These are phyloP conservation scores for Chalaropsis thielavioides DNA, from an alignment of 2,329 filamentous ascomycete species.

Conservation along the genomic window DNA sequence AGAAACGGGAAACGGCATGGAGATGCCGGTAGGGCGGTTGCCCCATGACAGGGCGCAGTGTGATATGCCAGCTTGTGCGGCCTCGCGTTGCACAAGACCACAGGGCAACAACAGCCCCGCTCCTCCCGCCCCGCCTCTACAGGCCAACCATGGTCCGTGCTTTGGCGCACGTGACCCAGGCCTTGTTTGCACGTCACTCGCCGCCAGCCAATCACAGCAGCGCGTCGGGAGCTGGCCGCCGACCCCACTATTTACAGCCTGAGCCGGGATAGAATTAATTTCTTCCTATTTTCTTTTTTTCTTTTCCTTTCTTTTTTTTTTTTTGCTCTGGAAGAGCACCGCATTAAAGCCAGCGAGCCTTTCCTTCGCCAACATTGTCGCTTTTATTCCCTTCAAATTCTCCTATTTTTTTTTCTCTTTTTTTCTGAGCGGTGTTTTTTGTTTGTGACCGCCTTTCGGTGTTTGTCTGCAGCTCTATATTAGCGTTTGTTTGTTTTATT, in stretches of 20 bases:
- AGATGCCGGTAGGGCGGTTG: no score
- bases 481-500: no score
- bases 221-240: background rate
- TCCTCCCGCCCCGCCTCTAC: background rate
- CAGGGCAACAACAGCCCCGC: no score
- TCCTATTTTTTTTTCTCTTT: no score
- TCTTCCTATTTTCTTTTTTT: background rate
- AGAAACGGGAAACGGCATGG: no score
- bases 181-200: background rate
- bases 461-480: no score
- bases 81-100: no score
- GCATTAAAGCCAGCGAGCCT: background rate
- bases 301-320: background rate
- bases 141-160: background rate
- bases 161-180: background rate
- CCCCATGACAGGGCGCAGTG: no score
- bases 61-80: no score
- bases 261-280: background rate
- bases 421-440: no score
- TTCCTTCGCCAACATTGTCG: background rate
- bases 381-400: background rate
- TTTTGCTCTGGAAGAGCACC: background rate
- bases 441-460: no score
- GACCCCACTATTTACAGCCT: background rate
- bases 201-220: background rate